Evolutionary conservation across 768 basidiomycete genomes (phyloP).

Genomic region (Tulasnella sp.): DNA sequence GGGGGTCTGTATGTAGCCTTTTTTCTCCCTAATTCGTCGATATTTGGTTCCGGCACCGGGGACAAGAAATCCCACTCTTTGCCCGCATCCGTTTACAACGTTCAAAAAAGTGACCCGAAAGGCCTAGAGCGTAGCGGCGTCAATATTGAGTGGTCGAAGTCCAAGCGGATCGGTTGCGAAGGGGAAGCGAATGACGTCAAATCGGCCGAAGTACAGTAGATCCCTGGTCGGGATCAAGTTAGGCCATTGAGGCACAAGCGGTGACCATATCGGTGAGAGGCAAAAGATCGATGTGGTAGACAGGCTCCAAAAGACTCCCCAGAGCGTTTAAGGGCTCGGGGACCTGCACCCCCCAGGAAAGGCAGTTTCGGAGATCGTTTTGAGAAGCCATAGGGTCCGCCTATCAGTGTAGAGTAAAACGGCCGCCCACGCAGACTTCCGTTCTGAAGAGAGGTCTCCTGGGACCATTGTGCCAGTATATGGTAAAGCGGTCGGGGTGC

Average conservation of each 20-base stretch:
- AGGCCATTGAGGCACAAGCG: conserved; percentile 13
- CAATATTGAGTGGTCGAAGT: neutral
- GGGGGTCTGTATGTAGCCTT: no score
- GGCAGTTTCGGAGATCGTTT: conserved; percentile 23
- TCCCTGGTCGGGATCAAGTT: neutral
- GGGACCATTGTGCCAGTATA: conserved; percentile 7
- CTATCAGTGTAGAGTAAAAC: conserved; percentile 13
- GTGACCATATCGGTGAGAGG: conserved; percentile 21
- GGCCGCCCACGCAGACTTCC: neutral
- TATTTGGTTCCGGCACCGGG: neutral
- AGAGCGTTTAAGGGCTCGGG: conserved; percentile 8
- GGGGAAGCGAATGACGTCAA: conserved; percentile 3
- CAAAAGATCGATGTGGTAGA: conserved; percentile 13
- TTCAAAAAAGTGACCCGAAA: neutral
- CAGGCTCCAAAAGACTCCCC: conserved; percentile 19
- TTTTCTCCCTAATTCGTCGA: no score
- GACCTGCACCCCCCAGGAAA: conserved; percentile 8
- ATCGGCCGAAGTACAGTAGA: conserved; percentile 3
- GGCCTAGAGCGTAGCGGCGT: neutral
- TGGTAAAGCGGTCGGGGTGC: neutral
- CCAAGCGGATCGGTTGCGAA: neutral
- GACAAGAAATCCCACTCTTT: conserved; percentile 1
- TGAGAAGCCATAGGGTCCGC: conserved; percentile 17
- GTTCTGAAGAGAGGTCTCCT: neutral
- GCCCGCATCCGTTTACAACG: neutral